Evolutionary conservation across 495 filamentous ascomycete genomes (phyloP).

Genomic region (Umbilicaria muhlenbergii): DNA sequence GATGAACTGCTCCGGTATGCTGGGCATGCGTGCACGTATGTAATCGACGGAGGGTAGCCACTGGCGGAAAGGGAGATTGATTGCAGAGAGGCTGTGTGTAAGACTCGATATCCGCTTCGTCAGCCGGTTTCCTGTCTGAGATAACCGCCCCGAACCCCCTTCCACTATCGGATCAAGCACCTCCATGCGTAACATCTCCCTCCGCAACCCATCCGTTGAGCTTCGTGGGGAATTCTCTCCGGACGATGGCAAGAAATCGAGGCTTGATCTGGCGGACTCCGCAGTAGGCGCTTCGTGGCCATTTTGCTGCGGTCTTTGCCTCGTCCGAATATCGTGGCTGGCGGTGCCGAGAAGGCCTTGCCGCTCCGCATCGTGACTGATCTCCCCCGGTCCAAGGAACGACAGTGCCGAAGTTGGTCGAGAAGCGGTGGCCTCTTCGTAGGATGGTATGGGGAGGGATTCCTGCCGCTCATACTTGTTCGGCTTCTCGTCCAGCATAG

Average conservation of each 20-base stretch:
- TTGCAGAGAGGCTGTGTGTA: constrained; percentile 36
- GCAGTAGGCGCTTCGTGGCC: constrained; percentile 65
- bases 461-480: constrained; percentile 32
- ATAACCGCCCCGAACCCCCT: constrained; percentile 17
- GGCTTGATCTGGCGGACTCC: constrained; percentile 49
- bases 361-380: constrained; percentile 44
- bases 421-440: constrained; percentile 73
- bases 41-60: constrained; percentile 23
- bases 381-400: constrained; percentile 36
- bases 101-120: constrained; percentile 40
- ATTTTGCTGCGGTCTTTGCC: constrained; percentile 15
- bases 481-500: constrained; percentile 44
- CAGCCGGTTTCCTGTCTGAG: constrained; percentile 28
- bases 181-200: constrained; percentile 83
- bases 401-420: constrained; percentile 47
- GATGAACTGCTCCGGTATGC: constrained; percentile 6
- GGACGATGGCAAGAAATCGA: constrained; percentile 37
- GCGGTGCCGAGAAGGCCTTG: constrained; percentile 33
- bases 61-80: constrained; percentile 36
- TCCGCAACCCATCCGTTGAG: constrained; percentile 46
- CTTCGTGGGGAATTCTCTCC: constrained; percentile 25
- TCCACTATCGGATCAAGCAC: constrained; percentile 52
- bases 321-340: constrained; percentile 16
- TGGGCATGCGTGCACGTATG: constrained; percentile 8
- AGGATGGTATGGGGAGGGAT: constrained; percentile 73